Conservation (phyloP, 331 rosid genomes). For the Prunus yedoensis region DNA sequence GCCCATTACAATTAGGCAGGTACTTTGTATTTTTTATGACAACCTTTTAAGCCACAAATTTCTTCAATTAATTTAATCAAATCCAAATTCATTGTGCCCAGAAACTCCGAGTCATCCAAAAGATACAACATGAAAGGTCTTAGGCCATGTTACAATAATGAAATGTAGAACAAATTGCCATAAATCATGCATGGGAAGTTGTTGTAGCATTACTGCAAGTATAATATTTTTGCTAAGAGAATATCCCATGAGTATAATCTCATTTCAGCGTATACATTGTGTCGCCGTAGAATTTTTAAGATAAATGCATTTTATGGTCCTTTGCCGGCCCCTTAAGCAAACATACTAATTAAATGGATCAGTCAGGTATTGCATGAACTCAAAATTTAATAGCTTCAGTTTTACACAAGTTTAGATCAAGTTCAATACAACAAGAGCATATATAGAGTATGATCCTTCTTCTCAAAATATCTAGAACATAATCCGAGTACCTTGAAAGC, state of each 20-base stretch:
- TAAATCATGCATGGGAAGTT: not conserved
- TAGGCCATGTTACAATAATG: not conserved
- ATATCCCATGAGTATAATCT: not conserved
- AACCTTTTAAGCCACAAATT: too few species aligned
- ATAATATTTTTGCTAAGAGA: not conserved
- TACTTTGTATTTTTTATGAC: too few species aligned
- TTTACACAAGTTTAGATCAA: not conserved
- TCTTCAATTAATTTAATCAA: too few species aligned
- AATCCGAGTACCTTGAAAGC: constrained; percentile 51
- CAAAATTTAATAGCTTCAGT: too few species aligned
- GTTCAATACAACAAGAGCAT: constrained; percentile 11
- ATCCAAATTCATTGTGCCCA: too few species aligned
- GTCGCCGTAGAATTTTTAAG: too few species aligned
- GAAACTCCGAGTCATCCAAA: too few species aligned
- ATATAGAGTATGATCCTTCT: not conserved
- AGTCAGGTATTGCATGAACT: too few species aligned
- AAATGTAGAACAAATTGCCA: not conserved
- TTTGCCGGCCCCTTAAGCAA: not conserved
- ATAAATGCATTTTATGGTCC: not conserved
- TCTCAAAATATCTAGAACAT: constrained; percentile 9
- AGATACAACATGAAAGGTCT: too few species aligned
- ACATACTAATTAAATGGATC: not conserved
- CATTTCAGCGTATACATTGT: not conserved
- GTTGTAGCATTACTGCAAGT: not conserved
- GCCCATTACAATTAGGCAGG: too few species aligned